Evolutionary conservation across 768 basidiomycete species (phyloP).

Genomic region (Pisolithus albus): DNA sequence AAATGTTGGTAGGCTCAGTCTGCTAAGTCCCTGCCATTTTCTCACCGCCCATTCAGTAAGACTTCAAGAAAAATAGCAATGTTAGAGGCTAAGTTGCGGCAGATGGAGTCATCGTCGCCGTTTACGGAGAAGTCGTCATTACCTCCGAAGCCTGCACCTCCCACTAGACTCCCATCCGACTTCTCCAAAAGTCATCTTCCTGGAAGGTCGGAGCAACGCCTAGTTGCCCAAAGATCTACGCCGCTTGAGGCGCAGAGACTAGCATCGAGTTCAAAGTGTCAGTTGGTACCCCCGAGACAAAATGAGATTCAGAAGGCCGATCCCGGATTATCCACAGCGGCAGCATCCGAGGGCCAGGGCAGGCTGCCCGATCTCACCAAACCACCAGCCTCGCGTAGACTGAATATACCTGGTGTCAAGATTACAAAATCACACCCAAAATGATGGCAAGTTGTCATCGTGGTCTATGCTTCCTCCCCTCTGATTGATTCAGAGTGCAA

Average conservation of each 20-base stretch:
- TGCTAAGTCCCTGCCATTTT: neutral
- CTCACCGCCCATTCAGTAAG: constrained; percentile 33
- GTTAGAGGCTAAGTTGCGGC: constrained; percentile 90
- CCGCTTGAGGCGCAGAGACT: neutral
- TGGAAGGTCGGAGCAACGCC: neutral
- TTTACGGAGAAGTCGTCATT: constrained; percentile 17
- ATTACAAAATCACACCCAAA: constrained; percentile 19
- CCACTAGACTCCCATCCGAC: neutral
- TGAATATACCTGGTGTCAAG: constrained; percentile 28
- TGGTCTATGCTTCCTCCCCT: constrained; percentile 2
- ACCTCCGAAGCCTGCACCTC: constrained; percentile 15
- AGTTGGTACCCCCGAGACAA: neutral
- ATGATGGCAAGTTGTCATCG: constrained; percentile 6
- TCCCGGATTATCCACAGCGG: neutral
- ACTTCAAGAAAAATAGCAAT: constrained; percentile 87
- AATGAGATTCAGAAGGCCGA: neutral
- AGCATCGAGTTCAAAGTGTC: neutral
- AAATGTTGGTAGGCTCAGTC: constrained; percentile 33
- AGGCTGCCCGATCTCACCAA: constrained; percentile 12
- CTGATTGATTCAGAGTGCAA: neutral
- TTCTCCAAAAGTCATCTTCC: neutral
- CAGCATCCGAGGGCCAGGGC: constrained; percentile 2
- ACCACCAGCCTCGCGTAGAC: constrained; percentile 14
- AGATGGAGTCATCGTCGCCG: constrained; percentile 47
- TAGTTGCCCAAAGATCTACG: neutral